Percentiles rank a stretch among this genome's conserved stretches.
Conservation (phyloP, 768 basidiomycete genomes). For the Suillus placidus region DNA sequence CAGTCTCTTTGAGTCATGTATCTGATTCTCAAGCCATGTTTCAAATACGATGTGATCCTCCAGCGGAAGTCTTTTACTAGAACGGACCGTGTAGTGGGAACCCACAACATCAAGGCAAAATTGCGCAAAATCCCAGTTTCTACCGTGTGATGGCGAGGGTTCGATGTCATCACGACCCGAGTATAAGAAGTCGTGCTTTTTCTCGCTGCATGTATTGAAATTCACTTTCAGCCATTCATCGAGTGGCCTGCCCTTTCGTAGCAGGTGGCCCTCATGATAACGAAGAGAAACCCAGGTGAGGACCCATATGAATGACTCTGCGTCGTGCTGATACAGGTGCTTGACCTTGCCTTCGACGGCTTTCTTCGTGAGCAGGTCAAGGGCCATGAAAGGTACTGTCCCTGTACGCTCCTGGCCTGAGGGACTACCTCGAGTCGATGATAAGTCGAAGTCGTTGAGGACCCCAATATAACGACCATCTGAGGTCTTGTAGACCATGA, state of each 20-base stretch:
- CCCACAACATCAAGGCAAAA: background rate
- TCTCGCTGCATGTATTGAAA: too few species aligned
- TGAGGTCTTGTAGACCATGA: too few species aligned
- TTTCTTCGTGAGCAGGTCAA: slow-evolving; percentile 2
- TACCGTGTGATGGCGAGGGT: background rate
- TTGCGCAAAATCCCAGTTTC: background rate
- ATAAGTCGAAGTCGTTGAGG: slow-evolving; percentile 17
- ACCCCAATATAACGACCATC: too few species aligned
- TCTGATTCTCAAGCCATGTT: background rate
- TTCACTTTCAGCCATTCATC: background rate
- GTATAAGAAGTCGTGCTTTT: background rate
- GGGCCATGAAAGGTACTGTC: slow-evolving; percentile 15
- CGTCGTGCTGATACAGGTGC: slow-evolving; percentile 1
- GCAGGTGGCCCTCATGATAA: background rate
- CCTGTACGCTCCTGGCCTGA: slow-evolving; percentile 10
- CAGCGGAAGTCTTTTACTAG: too few species aligned
- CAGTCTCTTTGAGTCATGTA: too few species aligned
- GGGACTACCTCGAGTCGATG: background rate
- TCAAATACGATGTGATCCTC: background rate
- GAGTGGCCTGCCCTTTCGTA: background rate
- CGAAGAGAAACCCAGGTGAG: background rate
- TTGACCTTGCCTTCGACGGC: background rate
- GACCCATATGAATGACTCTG: slow-evolving; percentile 6
- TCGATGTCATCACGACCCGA: background rate
- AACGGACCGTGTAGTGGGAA: too few species aligned